A percentile compares a stretch with the other conserved stretches of the same genome.
Evolutionary conservation across 129 eudicot genomes (phyloP).

Genomic region (Lactuca sativa): DNA sequence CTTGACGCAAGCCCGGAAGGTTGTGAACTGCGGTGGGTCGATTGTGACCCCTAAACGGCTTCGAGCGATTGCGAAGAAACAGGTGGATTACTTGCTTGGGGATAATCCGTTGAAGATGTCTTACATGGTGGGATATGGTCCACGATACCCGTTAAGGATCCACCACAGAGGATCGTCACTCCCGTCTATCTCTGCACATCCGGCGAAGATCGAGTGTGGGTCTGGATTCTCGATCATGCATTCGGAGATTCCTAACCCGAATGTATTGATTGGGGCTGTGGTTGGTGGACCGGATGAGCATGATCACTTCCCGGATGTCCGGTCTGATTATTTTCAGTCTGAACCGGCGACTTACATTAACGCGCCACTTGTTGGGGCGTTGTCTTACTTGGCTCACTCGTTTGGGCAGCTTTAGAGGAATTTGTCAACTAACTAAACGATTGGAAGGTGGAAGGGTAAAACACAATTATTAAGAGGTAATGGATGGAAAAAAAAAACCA

Average conservation of each 20-base stretch:
- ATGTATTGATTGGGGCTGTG: constrained; percentile 68
- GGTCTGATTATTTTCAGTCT: constrained; percentile 90
- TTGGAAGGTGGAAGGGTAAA: background rate
- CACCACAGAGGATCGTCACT: constrained; percentile 98
- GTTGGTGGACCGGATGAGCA: constrained; percentile 93
- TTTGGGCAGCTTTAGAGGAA: constrained; percentile 71
- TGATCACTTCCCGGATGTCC: constrained; percentile 80
- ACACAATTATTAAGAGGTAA: background rate
- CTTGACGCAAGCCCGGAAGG: constrained; percentile 64
- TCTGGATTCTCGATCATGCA: constrained; percentile 70
- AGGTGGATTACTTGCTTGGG: constrained; percentile 91
- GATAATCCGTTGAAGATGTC: constrained; percentile 89
- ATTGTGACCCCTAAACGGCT: constrained; percentile 67
- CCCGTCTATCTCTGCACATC: constrained; percentile 73
- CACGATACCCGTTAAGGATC: constrained; percentile 81
- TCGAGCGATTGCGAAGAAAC: constrained; percentile 75
- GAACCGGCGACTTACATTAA: constrained; percentile 96
- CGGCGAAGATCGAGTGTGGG: constrained; percentile 76
- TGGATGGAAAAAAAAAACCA: constrained; percentile 12
- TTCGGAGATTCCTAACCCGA: constrained; percentile 82
- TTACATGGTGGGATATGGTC: constrained; percentile 95
- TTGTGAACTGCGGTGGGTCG: constrained; percentile 77
- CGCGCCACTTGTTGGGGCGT: constrained; percentile 94
- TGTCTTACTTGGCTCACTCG: constrained; percentile 92
- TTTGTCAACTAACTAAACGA: background rate